Percentiles rank a stretch among this genome's conserved stretches.
phyloP scores from a whole-genome alignment of 1,139 yeast genomes.

The Pichia sp. region DNA sequence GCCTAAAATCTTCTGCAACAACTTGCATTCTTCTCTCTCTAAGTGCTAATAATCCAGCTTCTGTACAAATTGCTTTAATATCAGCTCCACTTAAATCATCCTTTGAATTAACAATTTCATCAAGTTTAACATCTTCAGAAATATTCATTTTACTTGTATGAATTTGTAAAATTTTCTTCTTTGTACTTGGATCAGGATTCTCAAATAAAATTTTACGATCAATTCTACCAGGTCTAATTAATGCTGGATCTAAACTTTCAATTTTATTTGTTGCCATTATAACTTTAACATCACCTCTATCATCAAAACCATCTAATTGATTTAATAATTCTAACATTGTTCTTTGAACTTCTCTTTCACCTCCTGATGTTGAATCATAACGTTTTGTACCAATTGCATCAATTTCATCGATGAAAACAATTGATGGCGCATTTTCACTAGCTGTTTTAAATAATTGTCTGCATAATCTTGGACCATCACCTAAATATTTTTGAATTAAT shows the following conservation, averaged over 20 bases:
- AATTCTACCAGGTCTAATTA: conserved; percentile 97
- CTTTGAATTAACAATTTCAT: conserved; percentile 82
- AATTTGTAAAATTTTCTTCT: conserved; percentile 85
- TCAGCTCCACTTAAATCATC: conserved; percentile 98
- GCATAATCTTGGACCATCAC: conserved; percentile 95
- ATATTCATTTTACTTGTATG: conserved; percentile 95
- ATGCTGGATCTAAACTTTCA: conserved; percentile 93
- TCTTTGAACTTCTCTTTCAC: conserved; percentile 96
- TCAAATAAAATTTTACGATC: conserved; percentile 96
- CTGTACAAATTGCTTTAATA: conserved; percentile 92
- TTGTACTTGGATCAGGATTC: conserved; percentile 88
- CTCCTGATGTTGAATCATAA: conserved; percentile 93
- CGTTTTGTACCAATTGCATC: conserved; percentile 98
- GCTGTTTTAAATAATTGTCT: conserved; percentile 96
- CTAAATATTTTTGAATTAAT: conserved; percentile 90
- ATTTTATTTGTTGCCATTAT: conserved; percentile 98
- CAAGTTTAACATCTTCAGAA: conserved; percentile 80
- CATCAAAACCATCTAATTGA: conserved; percentile 97
- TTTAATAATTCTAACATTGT: conserved; percentile 96
- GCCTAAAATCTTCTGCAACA: conserved; percentile 86
- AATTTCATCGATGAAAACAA: conserved; percentile 96
- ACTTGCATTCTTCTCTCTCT: conserved; percentile 99
- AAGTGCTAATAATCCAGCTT: conserved; percentile 73
- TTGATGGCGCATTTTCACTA: conserved; percentile 94
- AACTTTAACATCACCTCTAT: conserved; percentile 96